Conservation (phyloP, 2,329 filamentous ascomycete genomes). For the Scytalidium sp. region DNA sequence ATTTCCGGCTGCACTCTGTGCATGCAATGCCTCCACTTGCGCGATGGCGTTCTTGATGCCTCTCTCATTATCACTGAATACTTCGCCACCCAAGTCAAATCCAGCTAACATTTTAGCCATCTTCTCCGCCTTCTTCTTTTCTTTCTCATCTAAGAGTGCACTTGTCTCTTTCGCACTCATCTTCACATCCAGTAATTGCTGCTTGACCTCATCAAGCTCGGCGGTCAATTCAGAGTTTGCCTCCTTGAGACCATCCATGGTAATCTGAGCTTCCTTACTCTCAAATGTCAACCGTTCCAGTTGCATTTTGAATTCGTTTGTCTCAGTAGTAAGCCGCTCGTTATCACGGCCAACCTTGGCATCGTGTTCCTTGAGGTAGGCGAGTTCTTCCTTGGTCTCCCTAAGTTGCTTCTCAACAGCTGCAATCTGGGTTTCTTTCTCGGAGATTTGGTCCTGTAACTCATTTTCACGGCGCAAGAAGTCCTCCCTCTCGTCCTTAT, state of each 20-base stretch:
- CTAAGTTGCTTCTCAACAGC: slow-evolving; percentile 76
- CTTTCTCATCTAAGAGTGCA: slow-evolving; percentile 91
- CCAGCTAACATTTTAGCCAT: slow-evolving; percentile 99
- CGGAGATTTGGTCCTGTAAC: slow-evolving; percentile 91
- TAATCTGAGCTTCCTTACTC: slow-evolving; percentile 94
- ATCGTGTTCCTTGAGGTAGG: slow-evolving; percentile 81
- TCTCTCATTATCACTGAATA: slow-evolving; percentile 91
- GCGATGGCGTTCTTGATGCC: slow-evolving; percentile 81
- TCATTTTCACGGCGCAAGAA: slow-evolving; percentile 95
- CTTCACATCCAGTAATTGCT: slow-evolving; percentile 91
- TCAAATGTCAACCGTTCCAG: slow-evolving; percentile 94
- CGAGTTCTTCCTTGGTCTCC: slow-evolving; percentile 82
- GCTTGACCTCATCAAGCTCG: slow-evolving; percentile 93
- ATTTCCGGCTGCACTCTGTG: slow-evolving; percentile 74
- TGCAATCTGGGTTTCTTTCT: slow-evolving; percentile 81
- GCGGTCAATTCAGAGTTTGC: slow-evolving; percentile 89
- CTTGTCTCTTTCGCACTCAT: slow-evolving; percentile 95
- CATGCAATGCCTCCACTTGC: slow-evolving; percentile 74
- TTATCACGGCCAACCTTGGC: slow-evolving; percentile 84
- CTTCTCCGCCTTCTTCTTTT: slow-evolving; percentile 97
- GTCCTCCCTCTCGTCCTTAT: slow-evolving; percentile 96
- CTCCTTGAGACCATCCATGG: slow-evolving; percentile 96
- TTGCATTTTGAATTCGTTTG: slow-evolving; percentile 95
- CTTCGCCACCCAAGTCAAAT: slow-evolving; percentile 88
- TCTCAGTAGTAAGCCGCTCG: slow-evolving; percentile 78